Evolutionary conservation across 305 asterid species (phyloP), one percentile per base, ranked within the genome.

Genomic region (Coffea humblotiana): DNA sequence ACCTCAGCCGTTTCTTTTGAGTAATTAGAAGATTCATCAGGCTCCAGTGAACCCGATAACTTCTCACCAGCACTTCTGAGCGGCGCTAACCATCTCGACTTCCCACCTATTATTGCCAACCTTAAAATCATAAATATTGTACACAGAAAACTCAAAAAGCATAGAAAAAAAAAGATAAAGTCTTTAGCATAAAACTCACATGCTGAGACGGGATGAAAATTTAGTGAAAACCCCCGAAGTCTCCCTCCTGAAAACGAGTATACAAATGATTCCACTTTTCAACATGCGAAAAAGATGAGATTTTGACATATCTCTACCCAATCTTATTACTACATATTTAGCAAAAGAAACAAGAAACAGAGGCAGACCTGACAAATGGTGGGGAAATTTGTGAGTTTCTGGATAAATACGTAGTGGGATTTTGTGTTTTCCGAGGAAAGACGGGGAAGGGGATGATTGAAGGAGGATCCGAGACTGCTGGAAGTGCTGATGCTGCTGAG

Each of bases 1-100:
- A 92, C 97, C 95, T 88, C 81, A 64, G 90, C 79, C 21, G 88
- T 70, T 79, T 82, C 87, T 3, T 84, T 49, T 63, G 82, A 83
- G 67, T 69, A 66, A 79, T 73, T 75, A 58, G 90, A 77, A 78
- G 89, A 86, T 63, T 70, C 35, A 27, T 86, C 89, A 7, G 86
- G 80, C 65, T 84, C 80, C 40, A 77, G 21, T 3, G 87, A 82
- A 56, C 73, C 85, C 1, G 88, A 82, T 54, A 78, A 68, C 83
- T 86, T 82, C 74, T 86, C 93, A 13, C 87, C 82, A 35, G 82
- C 74, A 78, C 90, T 84, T 81, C 88, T 89, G 79, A 86, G 76
- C 66, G 87, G 76, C 66, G 85, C 69, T n/a, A 81, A 71, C 49
- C 78, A 66, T 85, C 91, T 82, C 74, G 90, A 84, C 68, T 77